Evolutionary conservation across 2,329 filamentous ascomycete genomes (phyloP), one percentile per base, ranked within the genome.

Genomic region (Apiospora malaysiana): DNA sequence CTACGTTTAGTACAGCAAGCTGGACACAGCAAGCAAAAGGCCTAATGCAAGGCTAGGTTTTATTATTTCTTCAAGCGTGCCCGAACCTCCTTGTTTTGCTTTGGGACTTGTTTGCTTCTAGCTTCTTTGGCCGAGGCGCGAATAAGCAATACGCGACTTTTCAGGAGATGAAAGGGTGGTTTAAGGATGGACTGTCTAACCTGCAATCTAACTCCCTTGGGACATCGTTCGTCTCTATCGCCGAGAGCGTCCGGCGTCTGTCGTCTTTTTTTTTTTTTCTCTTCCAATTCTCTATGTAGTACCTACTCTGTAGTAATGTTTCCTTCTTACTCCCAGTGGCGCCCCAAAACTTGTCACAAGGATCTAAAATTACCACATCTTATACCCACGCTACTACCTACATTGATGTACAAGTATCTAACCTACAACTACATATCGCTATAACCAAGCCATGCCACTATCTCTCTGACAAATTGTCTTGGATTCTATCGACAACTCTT

Each of bases 131-230:
- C 56, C 27, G 32, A 40, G 56, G 56, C 32, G 32, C 27, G 18
- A 37, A 37, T 10, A 59, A 59, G 27, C 27, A 59, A 27, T 51
- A 59, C 51, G 51, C 56, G 43, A 68, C 43, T 27, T 21, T 43
- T 68, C 66, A 47, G 66, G 66, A 68, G 47, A 68, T 68, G 47
- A n/a, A 43, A 68, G 46, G 66, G 46, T 68, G 66, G 66, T 32
- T 67, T 45, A 6, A 46, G 65, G 65, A 43, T 67, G 40, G 65
- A 25, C 25, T 67, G 65, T 67, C 65, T 46, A 67, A 67, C 42
- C 65, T 67, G 9, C 4, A 12, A 16, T 67, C 65, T 67, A 67
- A 67, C 65, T 18, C 1, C n/a, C 43, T 67, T 18, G n/a, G 65
- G 65, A 2, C 56, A n/a, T 40, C 7, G 32, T 63, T 63, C 56